Conservation (phyloP, 306 rosid species). For the Cicer bijugum region DNA sequence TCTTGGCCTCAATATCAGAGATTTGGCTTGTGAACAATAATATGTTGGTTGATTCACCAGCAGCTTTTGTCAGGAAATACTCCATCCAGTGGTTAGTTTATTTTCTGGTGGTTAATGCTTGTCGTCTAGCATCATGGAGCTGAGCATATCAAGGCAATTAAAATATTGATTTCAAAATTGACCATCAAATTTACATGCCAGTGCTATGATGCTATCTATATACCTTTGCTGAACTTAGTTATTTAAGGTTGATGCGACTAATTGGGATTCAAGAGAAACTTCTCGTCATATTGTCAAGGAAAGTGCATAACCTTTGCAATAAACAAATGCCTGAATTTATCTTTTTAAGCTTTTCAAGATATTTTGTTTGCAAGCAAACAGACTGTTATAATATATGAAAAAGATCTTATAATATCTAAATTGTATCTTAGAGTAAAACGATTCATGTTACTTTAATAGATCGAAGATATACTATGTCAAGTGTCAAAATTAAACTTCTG, state of each 20-base stretch:
- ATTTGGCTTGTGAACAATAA: conserved; percentile 68
- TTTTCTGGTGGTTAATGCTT: conserved; percentile 21
- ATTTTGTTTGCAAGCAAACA: conserved; percentile 7
- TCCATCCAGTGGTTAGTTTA: conserved; percentile 74
- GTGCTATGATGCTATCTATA: conserved; percentile 13
- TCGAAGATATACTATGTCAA: conserved; percentile 12
- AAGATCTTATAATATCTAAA: neutral
- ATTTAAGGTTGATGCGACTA: conserved; percentile 29
- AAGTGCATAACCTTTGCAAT: conserved; percentile 13
- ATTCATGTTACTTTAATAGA: conserved; percentile 22
- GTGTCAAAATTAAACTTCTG: conserved; percentile 18
- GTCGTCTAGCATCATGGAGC: neutral
- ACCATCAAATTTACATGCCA: conserved; percentile 1
- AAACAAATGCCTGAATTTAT: conserved; percentile 1
- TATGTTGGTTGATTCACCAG: conserved; percentile 58
- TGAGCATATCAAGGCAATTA: conserved; percentile 23
- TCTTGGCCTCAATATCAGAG: conserved; percentile 72
- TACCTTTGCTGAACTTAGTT: conserved; percentile 15
- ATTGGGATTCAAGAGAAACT: conserved; percentile 17
- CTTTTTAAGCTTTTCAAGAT: conserved; percentile 17
- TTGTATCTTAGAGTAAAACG: neutral
- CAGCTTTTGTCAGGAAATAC: conserved; percentile 67
- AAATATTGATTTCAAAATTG: conserved; percentile 11
- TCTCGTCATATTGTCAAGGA: conserved; percentile 20
- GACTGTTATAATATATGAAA: neutral